Conservation (phyloP, 176 grass and related monocot genomes). For the Canna indica region DNA sequence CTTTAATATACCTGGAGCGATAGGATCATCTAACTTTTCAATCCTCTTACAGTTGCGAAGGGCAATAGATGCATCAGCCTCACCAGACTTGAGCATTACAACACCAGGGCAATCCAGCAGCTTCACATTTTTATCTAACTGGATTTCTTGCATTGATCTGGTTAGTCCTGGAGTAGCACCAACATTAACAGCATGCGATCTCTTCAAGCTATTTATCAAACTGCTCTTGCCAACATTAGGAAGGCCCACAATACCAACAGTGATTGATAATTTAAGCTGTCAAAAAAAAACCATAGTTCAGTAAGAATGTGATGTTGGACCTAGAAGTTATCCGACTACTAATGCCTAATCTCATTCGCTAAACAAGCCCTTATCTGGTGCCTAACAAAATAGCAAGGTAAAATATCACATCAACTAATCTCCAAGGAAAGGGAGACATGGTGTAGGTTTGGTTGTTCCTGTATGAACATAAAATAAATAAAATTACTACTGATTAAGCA, state of each 20-base stretch:
- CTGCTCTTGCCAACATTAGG: conserved; percentile 99
- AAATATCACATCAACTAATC: too few relatives aligned
- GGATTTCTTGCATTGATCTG: conserved; percentile 89
- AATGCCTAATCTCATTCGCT: not conserved
- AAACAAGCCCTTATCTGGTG: too few relatives aligned
- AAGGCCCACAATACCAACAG: conserved; percentile 88
- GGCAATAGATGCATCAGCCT: conserved; percentile 50
- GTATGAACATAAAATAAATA: too few relatives aligned
- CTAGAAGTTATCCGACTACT: not conserved
- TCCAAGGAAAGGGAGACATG: too few relatives aligned
- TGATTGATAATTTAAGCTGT: conserved; percentile 90
- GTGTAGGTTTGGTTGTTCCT: too few relatives aligned
- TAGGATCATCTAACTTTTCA: conserved; percentile 91
- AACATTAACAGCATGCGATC: conserved; percentile 78
- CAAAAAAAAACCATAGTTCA: not conserved
- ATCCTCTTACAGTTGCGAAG: conserved; percentile 89
- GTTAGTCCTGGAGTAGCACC: conserved; percentile 86
- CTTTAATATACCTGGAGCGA: conserved; percentile 50
- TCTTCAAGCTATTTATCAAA: conserved; percentile 96
- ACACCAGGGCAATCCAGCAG: conserved; percentile 92
- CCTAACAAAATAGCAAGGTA: too few relatives aligned
- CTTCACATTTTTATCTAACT: conserved; percentile 95
- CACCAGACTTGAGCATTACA: conserved; percentile 81
- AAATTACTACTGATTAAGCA: too few relatives aligned
- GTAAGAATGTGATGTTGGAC: too few relatives aligned